These are phyloP conservation scores for Bacidia gigantensis DNA, from an alignment of 495 filamentous ascomycete species.

Conservation along the genomic window DNA sequence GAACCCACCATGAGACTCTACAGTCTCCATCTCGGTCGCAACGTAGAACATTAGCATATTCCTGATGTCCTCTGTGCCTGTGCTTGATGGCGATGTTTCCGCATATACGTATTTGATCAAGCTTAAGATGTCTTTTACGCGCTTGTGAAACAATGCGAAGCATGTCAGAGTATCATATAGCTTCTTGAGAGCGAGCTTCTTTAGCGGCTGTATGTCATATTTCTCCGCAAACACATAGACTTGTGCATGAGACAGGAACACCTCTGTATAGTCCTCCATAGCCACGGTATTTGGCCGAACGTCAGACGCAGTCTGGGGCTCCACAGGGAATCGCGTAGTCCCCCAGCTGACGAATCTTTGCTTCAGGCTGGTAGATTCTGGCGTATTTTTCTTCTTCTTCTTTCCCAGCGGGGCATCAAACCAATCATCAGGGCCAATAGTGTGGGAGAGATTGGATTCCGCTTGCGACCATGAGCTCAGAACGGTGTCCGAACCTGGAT, in stretches of 20 bases:
- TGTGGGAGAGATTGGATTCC: neutral
- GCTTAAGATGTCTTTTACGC: slow-evolving; percentile 20
- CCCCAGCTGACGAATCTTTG: neutral
- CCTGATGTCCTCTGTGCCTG: slow-evolving; percentile 13
- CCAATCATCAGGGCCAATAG: neutral
- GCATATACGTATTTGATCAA: slow-evolving; percentile 24
- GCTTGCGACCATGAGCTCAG: slow-evolving; percentile 11
- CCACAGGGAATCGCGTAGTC: neutral
- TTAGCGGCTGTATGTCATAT: slow-evolving; percentile 23
- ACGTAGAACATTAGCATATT: slow-evolving; percentile 21
- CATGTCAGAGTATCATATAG: slow-evolving; percentile 20
- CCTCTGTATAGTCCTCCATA: slow-evolving; percentile 24
- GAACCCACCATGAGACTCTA: slow-evolving; percentile 19
- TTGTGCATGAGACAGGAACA: slow-evolving; percentile 25
- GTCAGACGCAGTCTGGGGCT: neutral
- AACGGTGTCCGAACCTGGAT: neutral
- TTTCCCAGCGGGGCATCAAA: neutral
- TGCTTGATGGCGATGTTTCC: slow-evolving; percentile 11
- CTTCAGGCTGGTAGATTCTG: neutral
- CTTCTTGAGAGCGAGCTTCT: slow-evolving; percentile 22
- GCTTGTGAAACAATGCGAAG: slow-evolving; percentile 21
- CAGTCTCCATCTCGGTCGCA: slow-evolving; percentile 17
- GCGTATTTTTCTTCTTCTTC: neutral
- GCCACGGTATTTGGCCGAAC: neutral
- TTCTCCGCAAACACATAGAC: slow-evolving; percentile 28